phyloP scores from a whole-genome alignment of 2,329 filamentous ascomycete species.

The Monosporascus sp. region DNA sequence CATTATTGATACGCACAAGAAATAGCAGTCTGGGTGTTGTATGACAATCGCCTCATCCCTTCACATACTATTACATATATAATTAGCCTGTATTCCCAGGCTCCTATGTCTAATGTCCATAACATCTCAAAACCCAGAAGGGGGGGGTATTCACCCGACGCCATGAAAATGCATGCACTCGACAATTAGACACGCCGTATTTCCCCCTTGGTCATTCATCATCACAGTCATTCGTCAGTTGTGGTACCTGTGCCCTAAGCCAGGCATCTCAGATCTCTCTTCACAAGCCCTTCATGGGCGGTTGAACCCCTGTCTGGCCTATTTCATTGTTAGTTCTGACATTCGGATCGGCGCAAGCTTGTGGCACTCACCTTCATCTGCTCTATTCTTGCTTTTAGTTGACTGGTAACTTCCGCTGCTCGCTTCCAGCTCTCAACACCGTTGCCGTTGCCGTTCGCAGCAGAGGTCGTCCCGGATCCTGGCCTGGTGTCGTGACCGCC shows the following conservation, averaged over 20 bases:
- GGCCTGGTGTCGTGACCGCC: constrained; percentile 11
- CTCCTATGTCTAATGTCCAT: background rate
- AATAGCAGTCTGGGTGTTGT: no score
- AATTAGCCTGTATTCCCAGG: no score
- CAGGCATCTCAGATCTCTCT: background rate
- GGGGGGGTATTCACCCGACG: constrained; percentile 23
- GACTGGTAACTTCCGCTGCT: constrained; percentile 94
- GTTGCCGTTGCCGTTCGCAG: constrained; percentile 28
- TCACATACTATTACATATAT: no score
- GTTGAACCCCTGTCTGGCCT: constrained; percentile 49
- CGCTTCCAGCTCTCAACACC: constrained; percentile 92
- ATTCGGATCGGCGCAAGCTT: background rate
- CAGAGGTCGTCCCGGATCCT: constrained; percentile 14
- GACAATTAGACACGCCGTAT: constrained; percentile 9
- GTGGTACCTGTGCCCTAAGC: background rate
- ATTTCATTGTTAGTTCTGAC: constrained; percentile 8
- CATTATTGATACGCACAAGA: no score
- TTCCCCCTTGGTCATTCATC: background rate
- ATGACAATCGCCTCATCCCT: no score
- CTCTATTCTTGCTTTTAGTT: constrained; percentile 94
- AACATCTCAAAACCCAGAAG: constrained; percentile 1
- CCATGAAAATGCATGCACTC: constrained; percentile 23
- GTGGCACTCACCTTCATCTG: constrained; percentile 75
- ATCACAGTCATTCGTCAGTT: background rate
- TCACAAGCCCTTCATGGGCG: constrained; percentile 28